Conservation (phyloP, 1,284 basidiomycete genomes). For the Moesziomyces sp. region DNA sequence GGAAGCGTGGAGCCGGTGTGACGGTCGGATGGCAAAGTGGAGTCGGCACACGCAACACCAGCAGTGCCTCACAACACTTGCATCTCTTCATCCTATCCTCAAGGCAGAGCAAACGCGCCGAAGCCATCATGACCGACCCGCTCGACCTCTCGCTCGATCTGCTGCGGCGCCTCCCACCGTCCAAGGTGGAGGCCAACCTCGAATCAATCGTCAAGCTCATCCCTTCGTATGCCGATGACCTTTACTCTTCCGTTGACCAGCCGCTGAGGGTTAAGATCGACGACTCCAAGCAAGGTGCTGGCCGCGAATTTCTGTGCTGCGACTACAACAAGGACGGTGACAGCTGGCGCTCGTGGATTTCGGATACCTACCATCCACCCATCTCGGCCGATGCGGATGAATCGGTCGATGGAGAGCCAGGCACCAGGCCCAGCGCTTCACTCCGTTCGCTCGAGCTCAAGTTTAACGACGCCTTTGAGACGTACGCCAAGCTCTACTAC, state of each 20-base stretch:
- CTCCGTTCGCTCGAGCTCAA: slow-evolving; percentile 90
- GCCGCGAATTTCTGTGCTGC: slow-evolving; percentile 90
- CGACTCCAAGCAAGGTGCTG: slow-evolving; percentile 73
- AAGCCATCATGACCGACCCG: slow-evolving; percentile 48
- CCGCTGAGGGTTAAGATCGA: slow-evolving; percentile 86
- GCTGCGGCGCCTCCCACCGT: slow-evolving; percentile 92
- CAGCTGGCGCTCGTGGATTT: slow-evolving; percentile 95
- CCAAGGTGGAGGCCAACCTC: slow-evolving; percentile 88
- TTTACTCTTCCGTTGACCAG: slow-evolving; percentile 93
- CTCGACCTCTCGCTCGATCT: slow-evolving; percentile 78
- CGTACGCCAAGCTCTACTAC: slow-evolving; percentile 97
- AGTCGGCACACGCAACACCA: background rate
- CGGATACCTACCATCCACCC: slow-evolving; percentile 89
- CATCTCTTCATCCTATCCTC: no score
- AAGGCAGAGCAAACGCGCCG: background rate
- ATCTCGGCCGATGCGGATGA: slow-evolving; percentile 68
- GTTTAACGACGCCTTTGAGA: slow-evolving; percentile 96
- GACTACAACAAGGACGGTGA: slow-evolving; percentile 98
- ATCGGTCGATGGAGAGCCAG: slow-evolving; percentile 30
- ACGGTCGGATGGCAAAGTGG: background rate
- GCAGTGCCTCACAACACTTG: no score
- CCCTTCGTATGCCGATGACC: slow-evolving; percentile 95
- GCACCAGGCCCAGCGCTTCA: slow-evolving; percentile 83
- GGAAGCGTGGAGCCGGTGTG: background rate
- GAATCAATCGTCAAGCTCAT: slow-evolving; percentile 75